Conservation (phyloP, 2,329 filamentous ascomycete species). For the Monascus ruber region DNA sequence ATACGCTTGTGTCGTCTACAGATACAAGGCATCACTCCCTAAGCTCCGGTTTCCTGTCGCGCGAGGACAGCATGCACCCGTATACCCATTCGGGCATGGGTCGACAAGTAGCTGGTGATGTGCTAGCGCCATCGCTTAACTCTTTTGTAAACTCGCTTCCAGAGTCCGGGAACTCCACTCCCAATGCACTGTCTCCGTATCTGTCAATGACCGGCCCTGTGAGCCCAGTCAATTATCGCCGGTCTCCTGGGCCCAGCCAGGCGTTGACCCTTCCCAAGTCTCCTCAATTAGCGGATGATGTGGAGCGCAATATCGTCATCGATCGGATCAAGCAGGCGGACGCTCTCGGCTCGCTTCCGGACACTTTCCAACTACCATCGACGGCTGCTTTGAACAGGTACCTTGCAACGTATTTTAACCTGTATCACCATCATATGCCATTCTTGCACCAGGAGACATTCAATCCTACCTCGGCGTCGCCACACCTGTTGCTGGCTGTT, state of each 20-base stretch:
- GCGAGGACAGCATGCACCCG: slow-evolving; percentile 45
- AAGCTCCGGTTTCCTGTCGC: slow-evolving; percentile 54
- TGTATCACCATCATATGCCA: slow-evolving; percentile 93
- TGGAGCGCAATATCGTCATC: slow-evolving; percentile 73
- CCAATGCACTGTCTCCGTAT: slow-evolving; percentile 63
- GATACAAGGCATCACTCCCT: slow-evolving; percentile 69
- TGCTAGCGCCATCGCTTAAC: slow-evolving; percentile 54
- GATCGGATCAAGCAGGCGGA: slow-evolving; percentile 77
- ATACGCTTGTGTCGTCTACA: slow-evolving; percentile 64
- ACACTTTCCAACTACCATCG: slow-evolving; percentile 79
- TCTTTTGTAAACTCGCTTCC: slow-evolving; percentile 63
- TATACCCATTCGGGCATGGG: slow-evolving; percentile 60
- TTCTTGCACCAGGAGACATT: slow-evolving; percentile 93
- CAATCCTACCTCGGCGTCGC: slow-evolving; percentile 64
- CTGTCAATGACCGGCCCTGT: slow-evolving; percentile 56
- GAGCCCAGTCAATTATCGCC: slow-evolving; percentile 57
- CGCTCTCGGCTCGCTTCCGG: slow-evolving; percentile 68
- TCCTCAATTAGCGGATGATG: slow-evolving; percentile 72
- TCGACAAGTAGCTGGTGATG: slow-evolving; percentile 48
- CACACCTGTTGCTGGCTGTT: slow-evolving; percentile 75
- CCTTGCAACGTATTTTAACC: slow-evolving; percentile 86
- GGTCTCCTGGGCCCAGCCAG: slow-evolving; percentile 58
- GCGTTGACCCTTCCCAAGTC: slow-evolving; percentile 55
- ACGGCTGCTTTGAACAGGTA: slow-evolving; percentile 78
- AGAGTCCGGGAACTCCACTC: slow-evolving; percentile 57